phyloP scores from a whole-genome alignment of 768 basidiomycete species.

The Phaeolepiota aurea region DNA sequence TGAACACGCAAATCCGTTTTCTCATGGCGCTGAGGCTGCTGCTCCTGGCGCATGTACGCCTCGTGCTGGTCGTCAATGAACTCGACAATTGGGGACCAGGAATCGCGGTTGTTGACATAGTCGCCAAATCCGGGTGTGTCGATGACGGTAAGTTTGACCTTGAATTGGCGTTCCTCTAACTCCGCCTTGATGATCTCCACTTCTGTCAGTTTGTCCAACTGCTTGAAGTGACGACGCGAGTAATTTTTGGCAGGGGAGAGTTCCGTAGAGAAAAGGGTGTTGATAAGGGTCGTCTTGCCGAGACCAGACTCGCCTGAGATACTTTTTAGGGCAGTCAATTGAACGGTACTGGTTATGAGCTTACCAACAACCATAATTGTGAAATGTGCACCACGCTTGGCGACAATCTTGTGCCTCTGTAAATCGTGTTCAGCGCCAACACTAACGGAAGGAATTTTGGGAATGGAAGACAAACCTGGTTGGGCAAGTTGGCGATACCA shows the following conservation, averaged over 20 bases:
- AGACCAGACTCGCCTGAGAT: conserved; percentile 86
- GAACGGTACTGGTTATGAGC: conserved; percentile 13
- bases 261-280: conserved; percentile 98
- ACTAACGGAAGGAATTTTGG: conserved; percentile 1
- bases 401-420: conserved; percentile 98
- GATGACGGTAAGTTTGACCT: conserved; percentile 97
- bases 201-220: conserved; percentile 97
- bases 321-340: conserved; percentile 3
- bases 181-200: conserved; percentile 99
- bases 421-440: conserved; percentile 19
- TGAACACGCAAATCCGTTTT: conserved; percentile 96
- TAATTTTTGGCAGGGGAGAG: conserved; percentile 90
- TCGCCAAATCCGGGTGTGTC: conserved; percentile 99
- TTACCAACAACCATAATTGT: conserved; percentile 98
- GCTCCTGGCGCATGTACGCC: conserved; percentile 95
- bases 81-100: conserved; percentile 97
- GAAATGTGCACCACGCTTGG: conserved; percentile 94
- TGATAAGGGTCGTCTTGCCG: conserved; percentile 96
- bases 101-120: conserved; percentile 99
- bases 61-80: conserved; percentile 97
- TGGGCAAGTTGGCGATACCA: conserved; percentile 94
- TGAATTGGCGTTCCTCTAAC: conserved; percentile 98
- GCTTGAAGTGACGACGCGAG: conserved; percentile 81
- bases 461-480: conserved; percentile 60
- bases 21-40: conserved; percentile 91